Percentiles rank a stretch among this genome's conserved stretches.
phyloP scores from a whole-genome alignment of 305 asterid species.

The Fraxinus latifolia region DNA sequence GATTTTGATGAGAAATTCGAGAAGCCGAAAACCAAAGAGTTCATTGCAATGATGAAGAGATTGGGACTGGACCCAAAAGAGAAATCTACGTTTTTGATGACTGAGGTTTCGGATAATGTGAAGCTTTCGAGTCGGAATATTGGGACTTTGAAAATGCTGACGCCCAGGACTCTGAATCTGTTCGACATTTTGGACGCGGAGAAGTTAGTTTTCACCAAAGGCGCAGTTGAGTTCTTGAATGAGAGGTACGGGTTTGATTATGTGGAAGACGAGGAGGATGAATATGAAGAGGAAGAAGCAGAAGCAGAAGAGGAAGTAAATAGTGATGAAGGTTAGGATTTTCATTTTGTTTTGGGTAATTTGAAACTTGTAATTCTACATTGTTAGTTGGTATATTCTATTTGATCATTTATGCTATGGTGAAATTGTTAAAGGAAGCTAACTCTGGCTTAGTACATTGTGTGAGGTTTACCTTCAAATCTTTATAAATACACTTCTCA shows the following conservation, averaged over 20 bases:
- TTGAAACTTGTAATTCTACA: not conserved
- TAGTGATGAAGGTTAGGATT: slow-evolving; percentile 47
- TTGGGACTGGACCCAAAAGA: slow-evolving; percentile 85
- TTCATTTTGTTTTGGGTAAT: not conserved
- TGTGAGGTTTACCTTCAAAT: not conserved
- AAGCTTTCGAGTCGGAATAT: slow-evolving; percentile 65
- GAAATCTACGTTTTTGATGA: slow-evolving; percentile 72
- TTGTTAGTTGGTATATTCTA: not conserved
- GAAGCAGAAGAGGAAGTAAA: slow-evolving; percentile 23
- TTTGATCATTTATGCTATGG: not conserved
- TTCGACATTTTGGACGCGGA: slow-evolving; percentile 85
- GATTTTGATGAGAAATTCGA: slow-evolving; percentile 75
- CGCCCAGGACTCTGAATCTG: slow-evolving; percentile 85
- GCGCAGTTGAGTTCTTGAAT: slow-evolving; percentile 73
- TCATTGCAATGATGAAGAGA: slow-evolving; percentile 68
- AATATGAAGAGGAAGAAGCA: slow-evolving; percentile 32
- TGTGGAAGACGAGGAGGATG: slow-evolving; percentile 43
- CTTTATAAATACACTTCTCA: not conserved
- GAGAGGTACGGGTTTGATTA: slow-evolving; percentile 63
- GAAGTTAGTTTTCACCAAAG: slow-evolving; percentile 65
- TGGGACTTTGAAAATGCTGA: slow-evolving; percentile 75
- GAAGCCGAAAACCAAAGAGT: slow-evolving; percentile 81
- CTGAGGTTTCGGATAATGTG: slow-evolving; percentile 68
- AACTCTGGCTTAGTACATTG: not conserved
- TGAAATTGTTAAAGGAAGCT: not conserved